These are phyloP conservation scores for Acacia pycnantha DNA, from an alignment of 331 rosid species.

Conservation along the genomic window DNA sequence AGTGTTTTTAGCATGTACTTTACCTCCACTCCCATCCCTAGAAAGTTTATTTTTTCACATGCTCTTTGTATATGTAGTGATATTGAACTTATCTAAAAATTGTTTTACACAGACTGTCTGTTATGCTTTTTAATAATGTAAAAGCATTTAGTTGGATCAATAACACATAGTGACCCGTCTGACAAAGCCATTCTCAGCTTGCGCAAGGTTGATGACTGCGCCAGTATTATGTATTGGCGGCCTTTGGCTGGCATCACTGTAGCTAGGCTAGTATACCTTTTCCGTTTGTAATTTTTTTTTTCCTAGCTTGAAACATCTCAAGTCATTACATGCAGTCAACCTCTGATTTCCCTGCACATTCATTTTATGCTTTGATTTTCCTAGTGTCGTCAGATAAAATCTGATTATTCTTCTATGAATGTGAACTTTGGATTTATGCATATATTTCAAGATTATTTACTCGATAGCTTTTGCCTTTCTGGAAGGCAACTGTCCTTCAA, in stretches of 20 bases:
- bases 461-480: background rate
- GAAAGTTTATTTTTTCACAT: background rate
- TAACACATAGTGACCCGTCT: conserved; percentile 4
- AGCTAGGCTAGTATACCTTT: background rate
- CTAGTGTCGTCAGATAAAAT: conserved; percentile 6
- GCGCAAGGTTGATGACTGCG: background rate
- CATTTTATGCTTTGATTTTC: conserved; percentile 1
- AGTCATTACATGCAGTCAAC: conserved; percentile 13
- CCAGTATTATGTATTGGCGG: background rate
- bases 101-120: background rate
- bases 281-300: background rate
- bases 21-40: background rate
- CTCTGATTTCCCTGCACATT: conserved; percentile 11
- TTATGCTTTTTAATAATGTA: background rate
- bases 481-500: background rate
- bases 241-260: conserved; percentile 6
- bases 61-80: background rate
- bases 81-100: background rate
- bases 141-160: background rate
- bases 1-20: background rate
- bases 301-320: background rate
- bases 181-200: background rate
- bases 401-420: conserved; percentile 3
- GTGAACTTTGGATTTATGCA: conserved; percentile 18
- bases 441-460: background rate